Percentiles rank a stretch among this genome's conserved stretches.
Evolutionary conservation across 2,329 filamentous ascomycete species (phyloP).

Genomic region (Colletotrichum echinochloae): DNA sequence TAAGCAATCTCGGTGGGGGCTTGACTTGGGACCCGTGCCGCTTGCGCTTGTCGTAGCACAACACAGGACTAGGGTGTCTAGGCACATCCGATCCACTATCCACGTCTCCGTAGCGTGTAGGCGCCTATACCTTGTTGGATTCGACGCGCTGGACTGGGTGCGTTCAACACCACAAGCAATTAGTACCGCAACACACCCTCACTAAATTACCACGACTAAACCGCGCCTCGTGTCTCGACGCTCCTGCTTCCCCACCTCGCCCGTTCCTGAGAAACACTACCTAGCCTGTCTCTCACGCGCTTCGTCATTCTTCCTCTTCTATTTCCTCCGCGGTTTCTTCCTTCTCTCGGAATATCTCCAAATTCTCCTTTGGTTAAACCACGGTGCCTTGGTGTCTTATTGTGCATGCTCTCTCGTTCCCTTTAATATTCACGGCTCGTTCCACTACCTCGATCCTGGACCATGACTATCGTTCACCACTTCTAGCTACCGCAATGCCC

Average conservation of each 20-base stretch:
- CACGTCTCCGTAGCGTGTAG: slow-evolving; percentile 20
- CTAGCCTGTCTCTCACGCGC: slow-evolving; percentile 12
- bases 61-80: background rate
- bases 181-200: slow-evolving; percentile 25
- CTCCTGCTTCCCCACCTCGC: slow-evolving; percentile 35
- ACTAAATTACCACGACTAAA: slow-evolving; percentile 30
- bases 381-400: background rate
- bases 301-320: slow-evolving; percentile 2
- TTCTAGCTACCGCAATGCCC: slow-evolving; percentile 24
- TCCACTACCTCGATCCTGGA: slow-evolving; percentile 1
- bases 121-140: slow-evolving; percentile 15
- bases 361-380: background rate
- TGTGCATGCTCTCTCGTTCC: background rate
- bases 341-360: slow-evolving; percentile 1
- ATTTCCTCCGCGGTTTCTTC: background rate
- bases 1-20: background rate
- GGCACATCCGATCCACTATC: slow-evolving; percentile 4
- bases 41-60: slow-evolving; percentile 24
- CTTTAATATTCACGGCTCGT: background rate
- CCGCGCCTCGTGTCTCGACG: slow-evolving; percentile 38
- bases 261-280: slow-evolving; percentile 29
- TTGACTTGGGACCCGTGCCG: slow-evolving; percentile 30
- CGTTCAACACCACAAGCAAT: slow-evolving; percentile 35
- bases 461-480: slow-evolving; percentile 23
- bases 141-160: slow-evolving; percentile 31